A percentile compares a stretch with the other conserved stretches of the same genome.
These are phyloP conservation scores for Phaeosphaeriaceae sp. DNA, from an alignment of 2,329 filamentous ascomycete genomes.

Conservation along the genomic window DNA sequence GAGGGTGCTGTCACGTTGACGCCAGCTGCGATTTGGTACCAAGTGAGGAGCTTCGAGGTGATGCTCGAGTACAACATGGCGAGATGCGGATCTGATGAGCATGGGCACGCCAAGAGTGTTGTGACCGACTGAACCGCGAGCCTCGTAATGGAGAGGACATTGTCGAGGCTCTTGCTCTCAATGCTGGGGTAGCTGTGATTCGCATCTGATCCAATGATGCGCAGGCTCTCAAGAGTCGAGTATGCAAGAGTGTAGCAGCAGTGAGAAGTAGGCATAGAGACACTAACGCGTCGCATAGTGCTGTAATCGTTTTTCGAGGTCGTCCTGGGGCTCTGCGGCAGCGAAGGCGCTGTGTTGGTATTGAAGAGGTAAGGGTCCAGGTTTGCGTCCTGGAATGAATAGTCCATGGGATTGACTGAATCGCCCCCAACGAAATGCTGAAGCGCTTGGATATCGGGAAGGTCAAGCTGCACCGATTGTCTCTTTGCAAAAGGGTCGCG, in stretches of 20 bases:
- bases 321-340: conserved; percentile 29
- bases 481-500: conserved; percentile 37
- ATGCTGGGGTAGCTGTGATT: conserved; percentile 18
- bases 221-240: conserved; percentile 41
- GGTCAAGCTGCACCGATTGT: conserved; percentile 32
- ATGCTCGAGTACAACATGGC: conserved; percentile 47
- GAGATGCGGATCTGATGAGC: conserved; percentile 42
- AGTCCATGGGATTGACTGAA: conserved; percentile 31
- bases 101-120: conserved; percentile 39
- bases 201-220: conserved; percentile 28
- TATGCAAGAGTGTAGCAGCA: conserved; percentile 41
- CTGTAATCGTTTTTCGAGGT: conserved; percentile 16
- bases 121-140: conserved; percentile 36
- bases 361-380: conserved; percentile 17
- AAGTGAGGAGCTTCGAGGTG: conserved; percentile 40
- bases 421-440: conserved; percentile 36
- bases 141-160: conserved; percentile 36
- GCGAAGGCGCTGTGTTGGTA: conserved; percentile 11
- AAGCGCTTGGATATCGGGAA: conserved; percentile 35
- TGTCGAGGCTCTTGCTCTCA: conserved; percentile 35
- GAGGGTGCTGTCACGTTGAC: conserved; percentile 23
- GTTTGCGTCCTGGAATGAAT: conserved; percentile 23
- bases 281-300: conserved; percentile 20
- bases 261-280: conserved; percentile 32
- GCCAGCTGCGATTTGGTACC: conserved; percentile 42